Conservation (phyloP, 2,329 filamentous ascomycete genomes). For the Corynespora cassiicola region DNA sequence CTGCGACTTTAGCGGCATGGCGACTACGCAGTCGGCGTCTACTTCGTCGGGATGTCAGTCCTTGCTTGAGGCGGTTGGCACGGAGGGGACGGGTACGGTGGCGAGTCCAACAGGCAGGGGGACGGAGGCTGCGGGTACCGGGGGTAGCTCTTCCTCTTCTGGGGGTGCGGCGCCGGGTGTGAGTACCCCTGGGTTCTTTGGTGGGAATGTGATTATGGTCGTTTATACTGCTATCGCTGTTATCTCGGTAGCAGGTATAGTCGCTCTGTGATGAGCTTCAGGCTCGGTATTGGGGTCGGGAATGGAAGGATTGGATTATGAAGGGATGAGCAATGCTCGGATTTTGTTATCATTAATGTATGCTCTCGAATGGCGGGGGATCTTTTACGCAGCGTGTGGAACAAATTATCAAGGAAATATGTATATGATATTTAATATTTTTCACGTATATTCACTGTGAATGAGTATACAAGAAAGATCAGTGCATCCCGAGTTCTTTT, state of each 20-base stretch:
- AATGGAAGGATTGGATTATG: too few relatives aligned
- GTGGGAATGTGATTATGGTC: constrained; percentile 25
- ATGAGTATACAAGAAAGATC: too few relatives aligned
- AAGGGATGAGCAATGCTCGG: too few relatives aligned
- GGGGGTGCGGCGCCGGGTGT: constrained; percentile 25
- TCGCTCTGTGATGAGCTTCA: constrained; percentile 7
- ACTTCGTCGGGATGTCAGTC: constrained; percentile 61
- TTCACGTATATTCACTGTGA: too few relatives aligned
- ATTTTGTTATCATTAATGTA: too few relatives aligned
- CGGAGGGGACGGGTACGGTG: constrained; percentile 63
- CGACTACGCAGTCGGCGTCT: constrained; percentile 59
- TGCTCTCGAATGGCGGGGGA: too few relatives aligned
- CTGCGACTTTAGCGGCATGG: constrained; percentile 75
- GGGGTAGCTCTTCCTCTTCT: constrained; percentile 23
- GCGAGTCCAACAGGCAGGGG: constrained; percentile 38
- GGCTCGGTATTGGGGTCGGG: too few relatives aligned
- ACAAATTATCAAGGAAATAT: too few relatives aligned
- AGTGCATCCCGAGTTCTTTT: too few relatives aligned
- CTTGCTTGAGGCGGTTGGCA: constrained; percentile 68
- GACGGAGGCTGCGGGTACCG: constrained; percentile 21
- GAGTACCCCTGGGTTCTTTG: constrained; percentile 28
- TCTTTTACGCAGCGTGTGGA: too few relatives aligned
- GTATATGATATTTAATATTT: too few relatives aligned
- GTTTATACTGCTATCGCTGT: constrained; percentile 26
- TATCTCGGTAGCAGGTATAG: constrained; percentile 32